Evolutionary conservation across 2,329 filamentous ascomycete genomes (phyloP), one percentile per base, ranked within the genome.

Genomic region (Fusarium cyanostomum): DNA sequence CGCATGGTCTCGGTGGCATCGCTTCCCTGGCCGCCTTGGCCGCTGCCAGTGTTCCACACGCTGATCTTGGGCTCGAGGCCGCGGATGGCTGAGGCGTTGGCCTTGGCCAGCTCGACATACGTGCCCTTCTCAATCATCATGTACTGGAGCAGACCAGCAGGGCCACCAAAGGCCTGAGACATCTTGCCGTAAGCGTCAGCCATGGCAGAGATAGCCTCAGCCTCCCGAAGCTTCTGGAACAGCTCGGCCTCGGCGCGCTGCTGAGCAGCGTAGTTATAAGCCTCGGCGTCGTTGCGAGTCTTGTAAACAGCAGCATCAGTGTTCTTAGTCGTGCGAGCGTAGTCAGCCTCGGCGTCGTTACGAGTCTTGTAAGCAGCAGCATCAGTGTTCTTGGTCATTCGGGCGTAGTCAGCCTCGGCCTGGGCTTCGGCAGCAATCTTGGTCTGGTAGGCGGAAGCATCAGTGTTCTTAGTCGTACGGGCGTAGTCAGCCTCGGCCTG

Each of bases 21-120:
- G 37, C 77, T 74, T 35, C 75, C 75, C 21, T 77, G 79, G 16
- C 73, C 72, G 35, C 76, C 75, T n/a, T 77, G 79, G 18, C 73
- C 72, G 4, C 74, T 81, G 44, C 91, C 91, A 8, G 92, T 96
- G 74, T 92, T 95, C 92, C 92, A 96, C 24, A 94, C 88, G 62
- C 89, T 93, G 79, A 96, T 95, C 88, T 96, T 96, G 65, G 92
- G 92, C 75, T 93, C 86, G 66, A 96, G 78, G 24, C 92, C 92
- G 48, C 86, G 82, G 72, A 96, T 86, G 28, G 91, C 92, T 28
- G 82, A 75, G 42, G 90, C 92, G 69, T 96, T 96, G 45, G 91
- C 91, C 69, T 89, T 83, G 56, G 92, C 92, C 45, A 96, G 84
- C 68, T 89, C 84, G 72, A 91, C 85, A 75, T 92, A 94, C 0